These are phyloP conservation scores for Cucumis melo DNA, from an alignment of 306 rosid genomes.

Conservation along the genomic window DNA sequence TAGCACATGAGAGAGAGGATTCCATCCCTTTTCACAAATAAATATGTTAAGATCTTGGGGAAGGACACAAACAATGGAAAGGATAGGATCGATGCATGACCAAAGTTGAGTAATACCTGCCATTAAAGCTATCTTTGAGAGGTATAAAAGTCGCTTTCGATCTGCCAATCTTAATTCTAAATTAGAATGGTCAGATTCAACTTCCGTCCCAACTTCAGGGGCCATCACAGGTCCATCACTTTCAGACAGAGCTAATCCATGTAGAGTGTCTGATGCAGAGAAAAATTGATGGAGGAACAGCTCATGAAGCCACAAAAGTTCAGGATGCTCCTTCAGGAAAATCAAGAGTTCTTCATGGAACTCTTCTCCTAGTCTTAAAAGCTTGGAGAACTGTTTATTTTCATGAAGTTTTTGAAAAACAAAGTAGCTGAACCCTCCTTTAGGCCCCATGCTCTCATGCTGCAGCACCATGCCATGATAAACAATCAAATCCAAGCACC, in stretches of 20 bases:
- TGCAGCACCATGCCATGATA: constrained; percentile 28
- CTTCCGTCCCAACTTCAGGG: constrained; percentile 41
- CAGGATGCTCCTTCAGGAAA: constrained; percentile 68
- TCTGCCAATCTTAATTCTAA: constrained; percentile 38
- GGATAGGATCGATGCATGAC: not conserved
- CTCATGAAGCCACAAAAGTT: constrained; percentile 94
- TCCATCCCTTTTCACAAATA: not conserved
- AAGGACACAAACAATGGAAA: not conserved
- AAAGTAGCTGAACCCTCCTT: constrained; percentile 78
- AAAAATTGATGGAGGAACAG: constrained; percentile 75
- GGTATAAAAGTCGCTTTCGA: constrained; percentile 73
- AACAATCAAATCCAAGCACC: constrained; percentile 11
- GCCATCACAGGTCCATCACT: constrained; percentile 22
- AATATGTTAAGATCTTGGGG: not conserved
- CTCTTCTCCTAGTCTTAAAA: constrained; percentile 93
- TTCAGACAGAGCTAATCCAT: constrained; percentile 64
- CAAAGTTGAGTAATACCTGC: constrained; percentile 40
- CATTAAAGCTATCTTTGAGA: constrained; percentile 79
- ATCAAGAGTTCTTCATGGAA: constrained; percentile 70
- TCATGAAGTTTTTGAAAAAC: constrained; percentile 62
- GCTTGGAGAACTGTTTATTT: constrained; percentile 64
- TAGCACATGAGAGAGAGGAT: not conserved
- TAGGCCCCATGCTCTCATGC: constrained; percentile 92
- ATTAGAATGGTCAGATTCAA: constrained; percentile 20
- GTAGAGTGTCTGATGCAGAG: constrained; percentile 84